Conservation (phyloP, 768 basidiomycete species). For the Xerocomus potaroensis region DNA sequence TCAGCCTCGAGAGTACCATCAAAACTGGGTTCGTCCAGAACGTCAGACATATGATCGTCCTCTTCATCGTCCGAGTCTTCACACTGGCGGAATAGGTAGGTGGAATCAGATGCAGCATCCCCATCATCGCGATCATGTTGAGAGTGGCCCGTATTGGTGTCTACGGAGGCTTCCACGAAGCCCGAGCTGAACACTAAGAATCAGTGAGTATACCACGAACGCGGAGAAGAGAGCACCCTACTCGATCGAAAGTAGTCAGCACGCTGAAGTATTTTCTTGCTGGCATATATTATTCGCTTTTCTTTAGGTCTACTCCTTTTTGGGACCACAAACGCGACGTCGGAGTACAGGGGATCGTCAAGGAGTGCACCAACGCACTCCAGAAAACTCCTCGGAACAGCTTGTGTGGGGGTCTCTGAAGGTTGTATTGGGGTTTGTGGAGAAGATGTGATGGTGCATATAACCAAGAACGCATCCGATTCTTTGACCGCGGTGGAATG, state of each 20-base stretch:
- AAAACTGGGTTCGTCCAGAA: conserved; percentile 31
- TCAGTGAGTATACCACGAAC: background rate
- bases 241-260: conserved; percentile 79
- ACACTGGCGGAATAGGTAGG: conserved; percentile 30
- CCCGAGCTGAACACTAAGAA: conserved; percentile 66
- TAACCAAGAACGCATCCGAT: conserved; percentile 68
- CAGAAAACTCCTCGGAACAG: conserved; percentile 63
- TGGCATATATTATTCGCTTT: conserved; percentile 57
- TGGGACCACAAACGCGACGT: conserved; percentile 77
- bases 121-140: conserved; percentile 31
- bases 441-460: conserved; percentile 73
- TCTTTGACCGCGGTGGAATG: conserved; percentile 46
- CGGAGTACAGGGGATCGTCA: conserved; percentile 81
- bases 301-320: conserved; percentile 36
- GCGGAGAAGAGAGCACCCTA: conserved; percentile 26
- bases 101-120: conserved; percentile 52
- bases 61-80: conserved; percentile 54
- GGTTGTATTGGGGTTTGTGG: conserved; percentile 47
- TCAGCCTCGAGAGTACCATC: conserved; percentile 27
- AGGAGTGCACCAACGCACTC: conserved; percentile 70
- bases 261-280: conserved; percentile 59
- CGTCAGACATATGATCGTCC: conserved; percentile 38
- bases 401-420: conserved; percentile 41
- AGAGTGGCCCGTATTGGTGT: conserved; percentile 24
- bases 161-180: conserved; percentile 55